phyloP scores from a whole-genome alignment of 768 basidiomycete genomes.

The Boletus eberwhitei region DNA sequence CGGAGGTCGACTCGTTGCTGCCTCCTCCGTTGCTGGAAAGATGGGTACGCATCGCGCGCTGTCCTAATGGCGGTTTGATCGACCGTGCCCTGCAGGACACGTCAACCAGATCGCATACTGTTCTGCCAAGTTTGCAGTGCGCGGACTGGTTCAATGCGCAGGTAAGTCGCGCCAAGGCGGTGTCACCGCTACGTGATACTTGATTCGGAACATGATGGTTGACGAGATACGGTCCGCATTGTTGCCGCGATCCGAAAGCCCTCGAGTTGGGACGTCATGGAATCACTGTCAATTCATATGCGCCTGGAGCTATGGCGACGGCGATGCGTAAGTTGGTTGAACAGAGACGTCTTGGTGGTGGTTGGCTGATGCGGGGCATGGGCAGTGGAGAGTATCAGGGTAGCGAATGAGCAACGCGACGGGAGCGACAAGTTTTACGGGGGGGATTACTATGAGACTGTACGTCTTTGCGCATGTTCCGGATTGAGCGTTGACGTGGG shows the following conservation, averaged over 20 bases:
- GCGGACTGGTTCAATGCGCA: conserved; percentile 14
- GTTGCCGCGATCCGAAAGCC: conserved; percentile 10
- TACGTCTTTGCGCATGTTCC: background rate
- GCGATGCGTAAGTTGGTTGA: conserved; percentile 15
- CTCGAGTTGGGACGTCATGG: conserved; percentile 25
- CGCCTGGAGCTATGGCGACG: conserved; percentile 29
- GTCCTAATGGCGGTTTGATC: background rate
- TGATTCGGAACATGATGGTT: background rate
- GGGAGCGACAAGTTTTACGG: background rate
- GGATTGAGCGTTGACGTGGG: background rate
- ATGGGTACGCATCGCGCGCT: background rate
- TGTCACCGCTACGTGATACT: background rate
- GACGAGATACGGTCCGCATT: conserved; percentile 10
- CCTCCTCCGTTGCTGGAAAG: conserved; percentile 4
- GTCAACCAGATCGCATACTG: conserved; percentile 8
- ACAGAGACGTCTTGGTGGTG: background rate
- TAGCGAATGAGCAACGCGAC: background rate
- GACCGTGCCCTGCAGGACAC: background rate
- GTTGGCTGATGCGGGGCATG: background rate
- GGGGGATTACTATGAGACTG: background rate
- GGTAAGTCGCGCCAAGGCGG: conserved; percentile 4
- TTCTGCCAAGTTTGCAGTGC: conserved; percentile 14
- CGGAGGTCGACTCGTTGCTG: background rate
- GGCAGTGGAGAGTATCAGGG: background rate
- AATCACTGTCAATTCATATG: conserved; percentile 31